Conservation (phyloP, 2,329 filamentous ascomycete genomes). For the Aureobasidium leucospermi region DNA sequence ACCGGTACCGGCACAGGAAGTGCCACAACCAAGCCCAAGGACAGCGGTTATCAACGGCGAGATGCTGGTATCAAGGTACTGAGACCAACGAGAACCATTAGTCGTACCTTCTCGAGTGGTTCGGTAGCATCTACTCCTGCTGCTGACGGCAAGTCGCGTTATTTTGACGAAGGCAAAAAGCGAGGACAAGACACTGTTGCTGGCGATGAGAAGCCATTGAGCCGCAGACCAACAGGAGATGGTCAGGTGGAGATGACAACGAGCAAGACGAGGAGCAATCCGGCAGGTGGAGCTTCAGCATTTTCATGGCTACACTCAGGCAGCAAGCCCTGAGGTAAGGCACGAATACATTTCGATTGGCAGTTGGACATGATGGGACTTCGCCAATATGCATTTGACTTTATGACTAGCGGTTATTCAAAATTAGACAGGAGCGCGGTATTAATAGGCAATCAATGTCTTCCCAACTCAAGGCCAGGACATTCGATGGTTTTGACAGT, state of each 20-base stretch:
- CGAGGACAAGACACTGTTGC: slow-evolving; percentile 10
- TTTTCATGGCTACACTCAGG: slow-evolving; percentile 77
- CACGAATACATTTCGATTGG: background rate
- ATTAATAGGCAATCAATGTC: no score
- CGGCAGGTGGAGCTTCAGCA: slow-evolving; percentile 83
- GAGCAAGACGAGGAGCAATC: slow-evolving; percentile 54
- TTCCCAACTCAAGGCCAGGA: no score
- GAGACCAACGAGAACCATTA: slow-evolving; percentile 62
- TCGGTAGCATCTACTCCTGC: slow-evolving; percentile 26
- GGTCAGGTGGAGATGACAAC: slow-evolving; percentile 11
- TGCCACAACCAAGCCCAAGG: slow-evolving; percentile 45
- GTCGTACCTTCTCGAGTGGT: slow-evolving; percentile 41
- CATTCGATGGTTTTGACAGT: no score
- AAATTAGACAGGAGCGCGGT: no score
- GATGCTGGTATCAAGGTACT: slow-evolving; percentile 83
- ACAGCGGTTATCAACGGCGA: slow-evolving; percentile 60
- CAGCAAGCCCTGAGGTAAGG: background rate
- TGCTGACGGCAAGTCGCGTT: slow-evolving; percentile 35
- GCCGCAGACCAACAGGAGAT: background rate
- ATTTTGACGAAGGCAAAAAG: slow-evolving; percentile 42
- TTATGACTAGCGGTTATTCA: no score
- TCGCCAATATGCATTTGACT: no score
- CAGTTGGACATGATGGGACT: no score
- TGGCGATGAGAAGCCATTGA: slow-evolving; percentile 13
- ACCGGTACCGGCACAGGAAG: slow-evolving; percentile 45